Base-by-base conservation (phyloP, 140 eudicot species). In the Cichorium intybus region DNA sequence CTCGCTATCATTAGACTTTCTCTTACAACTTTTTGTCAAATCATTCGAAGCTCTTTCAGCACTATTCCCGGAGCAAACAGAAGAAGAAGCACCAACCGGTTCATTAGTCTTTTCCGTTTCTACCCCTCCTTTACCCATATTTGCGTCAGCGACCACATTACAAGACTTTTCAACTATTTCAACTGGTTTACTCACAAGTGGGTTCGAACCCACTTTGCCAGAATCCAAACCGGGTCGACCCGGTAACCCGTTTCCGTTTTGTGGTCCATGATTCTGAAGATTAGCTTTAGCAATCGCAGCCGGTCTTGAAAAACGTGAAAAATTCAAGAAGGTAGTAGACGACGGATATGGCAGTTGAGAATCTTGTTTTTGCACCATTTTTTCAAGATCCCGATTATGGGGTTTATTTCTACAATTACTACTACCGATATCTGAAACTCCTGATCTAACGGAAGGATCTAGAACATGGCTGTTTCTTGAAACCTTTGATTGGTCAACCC, bases 51-150 rank as follows among this genome's bases (percentile, higher is more conserved):
- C 80, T 78, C 95, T 71, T 57, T 93, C 97, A 4, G 64, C 90
- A 68, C 99, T 86, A 64, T 86, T 85, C 7, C 88, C 97, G 0
- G 99, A 93, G 66, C 99, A 83, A 20, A 85, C 94, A 48, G 99
- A 89, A 67, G 99, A 90, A 39, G 89, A 43, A 66, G 87, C 87
- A 75, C 81, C 87, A 62, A 75, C 77, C 2, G 79, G 95, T 74
- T 89, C 98, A 27, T 68, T 59, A 27, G 39, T 56, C 71, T 76
- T 85, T 55, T 76, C 89, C 53, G 68, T 72, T 57, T 79, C 82
- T 1, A 67, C 57, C 35, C 64, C 64, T 24, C 57, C 73, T 72
- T 74, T 85, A 7, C 33, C 65, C 58, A 71, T 15, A 52, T 24
- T 62, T 17, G 57, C 72, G 60, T 78, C 86, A 72, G 54, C 27